phyloP scores from a whole-genome alignment of 2,329 filamentous ascomycete genomes.

The Cladophialophora chaetospira region DNA sequence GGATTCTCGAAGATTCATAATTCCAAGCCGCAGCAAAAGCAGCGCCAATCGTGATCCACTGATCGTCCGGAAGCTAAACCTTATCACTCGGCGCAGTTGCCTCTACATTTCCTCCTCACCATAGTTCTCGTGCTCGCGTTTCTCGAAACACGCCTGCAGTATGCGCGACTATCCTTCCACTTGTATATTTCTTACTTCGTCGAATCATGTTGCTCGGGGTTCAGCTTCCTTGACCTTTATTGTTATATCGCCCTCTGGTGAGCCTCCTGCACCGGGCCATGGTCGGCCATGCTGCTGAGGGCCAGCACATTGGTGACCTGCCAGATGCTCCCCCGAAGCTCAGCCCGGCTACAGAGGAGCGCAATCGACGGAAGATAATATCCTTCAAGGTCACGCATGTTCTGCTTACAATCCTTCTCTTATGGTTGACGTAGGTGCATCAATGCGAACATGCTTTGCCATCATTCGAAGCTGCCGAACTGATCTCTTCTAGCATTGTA shows the following conservation, averaged over 20 bases:
- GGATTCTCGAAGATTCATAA: too few species aligned
- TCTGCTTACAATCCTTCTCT: constrained; percentile 29
- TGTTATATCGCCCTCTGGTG: background rate
- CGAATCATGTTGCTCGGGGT: constrained; percentile 4
- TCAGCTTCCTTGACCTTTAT: background rate
- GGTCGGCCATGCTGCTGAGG: constrained; percentile 15
- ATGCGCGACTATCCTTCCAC: background rate
- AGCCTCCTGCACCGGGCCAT: constrained; percentile 9
- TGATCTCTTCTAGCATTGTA: constrained; percentile 54
- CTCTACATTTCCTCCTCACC: background rate
- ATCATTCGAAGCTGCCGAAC: background rate
- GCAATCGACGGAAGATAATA: constrained; percentile 21
- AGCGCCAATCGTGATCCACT: too few species aligned
- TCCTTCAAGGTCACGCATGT: constrained; percentile 34
- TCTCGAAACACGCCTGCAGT: background rate
- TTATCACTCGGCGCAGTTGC: constrained; percentile 5
- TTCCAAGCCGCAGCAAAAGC: too few species aligned
- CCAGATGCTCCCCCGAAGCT: constrained; percentile 6
- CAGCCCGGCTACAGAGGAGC: constrained; percentile 13
- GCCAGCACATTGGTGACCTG: constrained; percentile 14
- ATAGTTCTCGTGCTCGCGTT: background rate
- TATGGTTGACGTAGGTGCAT: constrained; percentile 33
- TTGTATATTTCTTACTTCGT: background rate
- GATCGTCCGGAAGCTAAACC: background rate
- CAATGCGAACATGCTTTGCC: background rate